These are phyloP conservation scores for Juncus effusus DNA, from an alignment of 176 grass and related monocot genomes.

Conservation along the genomic window DNA sequence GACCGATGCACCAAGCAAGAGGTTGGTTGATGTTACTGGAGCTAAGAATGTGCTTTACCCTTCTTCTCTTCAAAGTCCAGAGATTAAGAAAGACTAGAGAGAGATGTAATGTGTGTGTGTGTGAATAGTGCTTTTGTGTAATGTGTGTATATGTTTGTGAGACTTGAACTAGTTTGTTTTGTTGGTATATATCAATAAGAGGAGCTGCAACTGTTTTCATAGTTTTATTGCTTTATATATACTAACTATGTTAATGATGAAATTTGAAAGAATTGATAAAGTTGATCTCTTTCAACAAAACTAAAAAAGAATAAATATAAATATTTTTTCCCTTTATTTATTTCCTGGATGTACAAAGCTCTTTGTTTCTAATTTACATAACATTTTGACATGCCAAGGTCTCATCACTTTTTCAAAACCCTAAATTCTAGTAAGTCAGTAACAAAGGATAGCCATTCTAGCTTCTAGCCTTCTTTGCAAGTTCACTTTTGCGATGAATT, in stretches of 20 bases:
- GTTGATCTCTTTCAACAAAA: too few relatives aligned
- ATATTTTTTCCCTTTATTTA: too few relatives aligned
- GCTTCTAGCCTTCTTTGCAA: slow-evolving; percentile 69
- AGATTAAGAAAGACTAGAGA: slow-evolving; percentile 40
- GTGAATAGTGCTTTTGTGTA: not conserved
- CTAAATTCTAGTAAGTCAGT: slow-evolving; percentile 8
- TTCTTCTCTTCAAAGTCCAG: slow-evolving; percentile 33
- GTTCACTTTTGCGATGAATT: slow-evolving; percentile 81
- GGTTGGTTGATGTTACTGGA: slow-evolving; percentile 33
- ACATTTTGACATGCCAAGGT: too few relatives aligned
- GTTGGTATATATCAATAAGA: too few relatives aligned
- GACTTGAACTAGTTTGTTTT: too few relatives aligned
- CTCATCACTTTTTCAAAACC: not conserved
- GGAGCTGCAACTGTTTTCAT: too few relatives aligned
- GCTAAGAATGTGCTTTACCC: slow-evolving; percentile 51
- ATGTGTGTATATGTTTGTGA: not conserved
- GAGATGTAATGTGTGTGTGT: not conserved
- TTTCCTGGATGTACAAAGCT: too few relatives aligned
- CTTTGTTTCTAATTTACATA: too few relatives aligned
- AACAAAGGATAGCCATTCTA: slow-evolving; percentile 20
- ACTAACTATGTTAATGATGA: too few relatives aligned
- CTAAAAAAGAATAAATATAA: too few relatives aligned
- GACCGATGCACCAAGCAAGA: slow-evolving; percentile 30
- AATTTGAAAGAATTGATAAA: too few relatives aligned
- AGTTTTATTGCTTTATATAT: too few relatives aligned